Evolutionary conservation across 345 rosid genomes (phyloP).

Genomic region (Erysimum cheiranthoides): DNA sequence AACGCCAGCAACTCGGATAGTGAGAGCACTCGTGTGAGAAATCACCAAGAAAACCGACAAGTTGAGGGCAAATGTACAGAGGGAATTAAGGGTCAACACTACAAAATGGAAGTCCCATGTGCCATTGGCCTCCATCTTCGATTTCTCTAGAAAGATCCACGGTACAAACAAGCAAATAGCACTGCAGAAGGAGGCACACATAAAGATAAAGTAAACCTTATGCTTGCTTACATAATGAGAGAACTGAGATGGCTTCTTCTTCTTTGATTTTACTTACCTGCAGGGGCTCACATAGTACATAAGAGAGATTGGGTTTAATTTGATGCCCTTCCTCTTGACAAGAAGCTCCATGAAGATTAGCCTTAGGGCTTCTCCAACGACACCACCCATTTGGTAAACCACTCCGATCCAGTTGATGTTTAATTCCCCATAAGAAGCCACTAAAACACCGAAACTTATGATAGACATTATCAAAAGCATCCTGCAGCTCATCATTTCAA

Average conservation of each 20-base stretch:
- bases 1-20: conserved; percentile 98
- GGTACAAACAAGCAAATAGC: conserved; percentile 89
- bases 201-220: conserved; percentile 17
- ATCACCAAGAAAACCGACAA: conserved; percentile 95
- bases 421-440: conserved; percentile 94
- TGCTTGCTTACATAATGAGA: neutral
- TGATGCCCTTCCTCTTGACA: conserved; percentile 94
- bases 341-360: conserved; percentile 95
- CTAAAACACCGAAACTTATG: conserved; percentile 95
- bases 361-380: conserved; percentile 86
- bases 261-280: conserved; percentile 59
- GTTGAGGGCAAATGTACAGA: conserved; percentile 97
- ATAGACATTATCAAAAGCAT: conserved; percentile 95
- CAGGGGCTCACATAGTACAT: conserved; percentile 99
- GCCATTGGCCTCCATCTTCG: conserved; percentile 83
- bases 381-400: conserved; percentile 99
- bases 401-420: conserved; percentile 97
- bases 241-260: conserved; percentile 27
- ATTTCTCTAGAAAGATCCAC: conserved; percentile 93
- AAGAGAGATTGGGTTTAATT: conserved; percentile 84
- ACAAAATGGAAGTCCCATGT: conserved; percentile 74
- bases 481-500: conserved; percentile 92
- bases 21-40: conserved; percentile 96
- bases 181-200: conserved; percentile 56
- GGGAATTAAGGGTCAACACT: conserved; percentile 75